Evolutionary conservation across 1,284 basidiomycete genomes (phyloP).

Genomic region (Pascua sp.): DNA sequence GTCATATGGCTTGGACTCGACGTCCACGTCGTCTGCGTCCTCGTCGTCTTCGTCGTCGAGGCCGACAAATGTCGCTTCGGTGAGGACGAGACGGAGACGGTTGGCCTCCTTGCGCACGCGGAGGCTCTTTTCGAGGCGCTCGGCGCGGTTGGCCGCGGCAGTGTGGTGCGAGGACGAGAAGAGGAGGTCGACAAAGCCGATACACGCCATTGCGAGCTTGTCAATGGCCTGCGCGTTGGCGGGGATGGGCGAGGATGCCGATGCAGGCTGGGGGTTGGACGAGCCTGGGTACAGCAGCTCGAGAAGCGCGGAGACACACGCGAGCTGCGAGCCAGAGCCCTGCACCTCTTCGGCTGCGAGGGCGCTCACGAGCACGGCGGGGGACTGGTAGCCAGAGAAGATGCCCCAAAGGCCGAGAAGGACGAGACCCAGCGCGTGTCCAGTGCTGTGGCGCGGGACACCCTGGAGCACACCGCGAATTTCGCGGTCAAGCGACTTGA

Average conservation of each 20-base stretch:
- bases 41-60: conserved; percentile 22
- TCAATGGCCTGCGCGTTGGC: conserved; percentile 41
- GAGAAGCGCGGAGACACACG: conserved; percentile 39
- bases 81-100: conserved; percentile 39
- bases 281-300: conserved; percentile 42
- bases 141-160: conserved; percentile 10
- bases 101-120: conserved; percentile 35
- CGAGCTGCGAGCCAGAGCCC: conserved; percentile 27
- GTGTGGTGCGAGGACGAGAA: conserved; percentile 22
- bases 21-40: conserved; percentile 1
- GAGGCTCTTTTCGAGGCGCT: conserved; percentile 25
- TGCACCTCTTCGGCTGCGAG: conserved; percentile 43
- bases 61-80: conserved; percentile 39
- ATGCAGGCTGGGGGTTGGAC: conserved; percentile 10
- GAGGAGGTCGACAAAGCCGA: conserved; percentile 44
- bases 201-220: conserved; percentile 43
- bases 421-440: conserved; percentile 46
- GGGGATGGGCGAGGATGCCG: conserved; percentile 9
- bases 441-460: conserved; percentile 34
- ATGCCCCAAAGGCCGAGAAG: conserved; percentile 48
- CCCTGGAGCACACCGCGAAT: conserved; percentile 36
- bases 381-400: conserved; percentile 37
- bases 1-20: conserved; percentile 25
- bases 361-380: conserved; percentile 41
- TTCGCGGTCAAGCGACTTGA: conserved; percentile 34